A percentile compares a stretch with the other conserved stretches of the same genome.
Evolutionary conservation across 805 yeast genomes (phyloP).

Genomic region (Ogataea pilisensis): DNA sequence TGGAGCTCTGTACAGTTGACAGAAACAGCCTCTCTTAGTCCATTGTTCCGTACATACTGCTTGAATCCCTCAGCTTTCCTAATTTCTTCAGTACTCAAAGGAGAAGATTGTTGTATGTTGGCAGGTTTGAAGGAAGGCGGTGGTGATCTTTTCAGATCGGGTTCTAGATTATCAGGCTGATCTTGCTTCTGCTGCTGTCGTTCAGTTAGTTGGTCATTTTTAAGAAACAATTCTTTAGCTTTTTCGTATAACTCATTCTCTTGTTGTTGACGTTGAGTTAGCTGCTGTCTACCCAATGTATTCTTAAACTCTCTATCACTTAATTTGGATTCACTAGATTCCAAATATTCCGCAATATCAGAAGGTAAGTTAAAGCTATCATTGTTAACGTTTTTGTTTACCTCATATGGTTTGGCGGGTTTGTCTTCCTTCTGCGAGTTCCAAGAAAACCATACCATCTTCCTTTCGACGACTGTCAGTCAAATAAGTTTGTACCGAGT

Average conservation of each 20-base stretch:
- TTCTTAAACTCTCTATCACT: conserved; percentile 32
- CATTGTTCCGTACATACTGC: conserved; percentile 26
- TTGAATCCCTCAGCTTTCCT: conserved; percentile 19
- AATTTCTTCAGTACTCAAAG: conserved; percentile 13
- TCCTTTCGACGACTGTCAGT: too few relatives aligned
- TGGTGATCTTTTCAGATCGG: conserved; percentile 4
- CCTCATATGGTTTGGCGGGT: conserved; percentile 6
- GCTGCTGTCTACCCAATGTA: conserved; percentile 12
- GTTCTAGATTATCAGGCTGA: conserved; percentile 1
- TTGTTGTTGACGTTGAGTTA: conserved; percentile 1
- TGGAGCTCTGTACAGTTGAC: conserved; percentile 34
- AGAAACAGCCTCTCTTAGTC: conserved; percentile 25
- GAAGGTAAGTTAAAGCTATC: conserved; percentile 14
- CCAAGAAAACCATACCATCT: conserved; percentile 17
- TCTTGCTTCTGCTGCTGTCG: neutral
- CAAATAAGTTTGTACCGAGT: too few relatives aligned
- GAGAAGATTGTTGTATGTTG: conserved; percentile 5
- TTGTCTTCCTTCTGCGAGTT: conserved; percentile 1
- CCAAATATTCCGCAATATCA: conserved; percentile 25
- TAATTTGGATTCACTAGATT: conserved; percentile 22
- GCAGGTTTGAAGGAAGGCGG: conserved; percentile 5
- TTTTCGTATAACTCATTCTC: neutral
- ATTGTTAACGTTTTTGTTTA: neutral
- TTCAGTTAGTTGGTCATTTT: conserved; percentile 2
- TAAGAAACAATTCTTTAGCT: neutral